Evolutionary conservation across 2,329 filamentous ascomycete species (phyloP).

Genomic region (Triangularia setosa): DNA sequence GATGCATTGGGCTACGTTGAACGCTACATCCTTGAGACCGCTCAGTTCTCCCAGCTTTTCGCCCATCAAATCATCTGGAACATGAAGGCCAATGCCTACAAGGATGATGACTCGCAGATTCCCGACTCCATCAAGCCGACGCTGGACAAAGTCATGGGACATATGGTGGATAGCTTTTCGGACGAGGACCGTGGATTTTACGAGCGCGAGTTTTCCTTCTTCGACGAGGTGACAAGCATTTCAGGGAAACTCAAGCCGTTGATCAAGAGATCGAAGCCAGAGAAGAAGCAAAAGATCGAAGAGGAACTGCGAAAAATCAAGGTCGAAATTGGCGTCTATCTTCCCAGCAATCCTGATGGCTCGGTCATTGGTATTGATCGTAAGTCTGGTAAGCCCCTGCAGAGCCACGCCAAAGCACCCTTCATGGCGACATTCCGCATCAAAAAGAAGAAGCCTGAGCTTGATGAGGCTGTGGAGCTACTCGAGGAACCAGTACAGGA

Average conservation of each 20-base stretch:
- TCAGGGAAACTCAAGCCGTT: conserved; percentile 93
- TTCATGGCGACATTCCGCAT: conserved; percentile 99
- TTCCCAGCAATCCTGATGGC: conserved; percentile 94
- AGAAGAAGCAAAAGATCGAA: conserved; percentile 99
- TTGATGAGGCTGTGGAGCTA: conserved; percentile 51
- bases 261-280: conserved; percentile 86
- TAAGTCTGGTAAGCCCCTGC: conserved; percentile 94
- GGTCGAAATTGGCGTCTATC: conserved; percentile 93
- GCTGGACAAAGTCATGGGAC: conserved; percentile 82
- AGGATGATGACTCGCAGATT: conserved; percentile 87
- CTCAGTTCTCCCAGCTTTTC: conserved; percentile 95
- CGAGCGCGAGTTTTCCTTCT: conserved; percentile 95
- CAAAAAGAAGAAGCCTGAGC: conserved; percentile 64
- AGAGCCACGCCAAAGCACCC: conserved; percentile 96
- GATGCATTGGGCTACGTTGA: conserved; percentile 93
- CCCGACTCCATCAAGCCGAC: conserved; percentile 92
- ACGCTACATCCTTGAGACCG: conserved; percentile 93
- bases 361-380: conserved; percentile 97
- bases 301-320: conserved; percentile 97
- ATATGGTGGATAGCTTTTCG: conserved; percentile 79
- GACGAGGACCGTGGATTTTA: conserved; percentile 78
- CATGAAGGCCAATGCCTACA: conserved; percentile 98
- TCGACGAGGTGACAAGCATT: conserved; percentile 91
- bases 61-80: conserved; percentile 99
- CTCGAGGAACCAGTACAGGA: conserved; percentile 44